Evolutionary conservation across 1,139 yeast genomes (phyloP).

Genomic region (Zygotorulaspora mrakii): DNA sequence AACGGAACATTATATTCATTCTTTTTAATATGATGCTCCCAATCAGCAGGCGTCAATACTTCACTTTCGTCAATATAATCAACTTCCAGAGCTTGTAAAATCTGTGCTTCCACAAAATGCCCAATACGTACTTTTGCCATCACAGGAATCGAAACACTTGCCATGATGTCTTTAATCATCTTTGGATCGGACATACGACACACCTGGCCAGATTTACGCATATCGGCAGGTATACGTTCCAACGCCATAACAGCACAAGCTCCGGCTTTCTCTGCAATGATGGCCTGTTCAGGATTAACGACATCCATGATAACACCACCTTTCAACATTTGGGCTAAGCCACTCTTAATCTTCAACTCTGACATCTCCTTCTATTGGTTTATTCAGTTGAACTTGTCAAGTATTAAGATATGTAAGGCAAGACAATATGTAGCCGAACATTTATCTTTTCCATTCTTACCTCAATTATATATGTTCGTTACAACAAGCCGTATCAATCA

Average conservation of each 20-base stretch:
- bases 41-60: conserved; percentile 81
- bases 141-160: conserved; percentile 62
- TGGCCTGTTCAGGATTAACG: conserved; percentile 56
- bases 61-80: conserved; percentile 86
- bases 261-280: conserved; percentile 77
- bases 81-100: conserved; percentile 66
- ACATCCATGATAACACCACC: conserved; percentile 71
- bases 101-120: conserved; percentile 79
- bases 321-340: conserved; percentile 84
- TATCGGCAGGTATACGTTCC: conserved; percentile 83
- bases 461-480: no score
- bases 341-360: conserved; percentile 64
- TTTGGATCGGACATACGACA: conserved; percentile 87
- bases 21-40: conserved; percentile 62
- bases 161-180: conserved; percentile 75
- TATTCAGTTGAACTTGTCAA: neutral
- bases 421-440: no score
- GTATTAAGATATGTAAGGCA: no score
- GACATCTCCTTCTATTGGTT: conserved; percentile 13
- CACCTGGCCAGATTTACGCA: conserved; percentile 78
- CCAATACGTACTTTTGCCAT: conserved; percentile 91
- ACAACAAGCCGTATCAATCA: no score
- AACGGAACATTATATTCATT: conserved; percentile 65
- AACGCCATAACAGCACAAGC: conserved; percentile 92
- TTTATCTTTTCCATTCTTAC: no score